Percentiles rank a stretch among this genome's conserved stretches.
phyloP scores from a whole-genome alignment of 225 moss, liverwort and hornwort genomes.

The Marchantia paleacea region DNA sequence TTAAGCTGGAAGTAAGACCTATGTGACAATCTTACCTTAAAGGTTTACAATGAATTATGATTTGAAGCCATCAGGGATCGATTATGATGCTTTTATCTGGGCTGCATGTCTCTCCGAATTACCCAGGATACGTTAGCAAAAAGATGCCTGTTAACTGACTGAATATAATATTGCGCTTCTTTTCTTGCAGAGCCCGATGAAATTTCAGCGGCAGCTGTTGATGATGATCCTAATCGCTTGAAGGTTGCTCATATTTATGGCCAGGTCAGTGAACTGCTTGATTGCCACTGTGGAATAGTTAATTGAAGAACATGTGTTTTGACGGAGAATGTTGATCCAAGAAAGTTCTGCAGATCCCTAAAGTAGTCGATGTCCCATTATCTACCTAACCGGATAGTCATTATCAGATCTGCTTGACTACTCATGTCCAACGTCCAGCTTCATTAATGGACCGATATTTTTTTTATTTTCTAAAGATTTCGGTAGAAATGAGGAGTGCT shows the following conservation, averaged over 20 bases:
- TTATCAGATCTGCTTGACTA: too few relatives aligned
- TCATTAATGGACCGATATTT: too few relatives aligned
- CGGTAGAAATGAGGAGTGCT: too few relatives aligned
- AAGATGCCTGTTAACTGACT: neutral
- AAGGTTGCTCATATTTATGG: conserved; percentile 94
- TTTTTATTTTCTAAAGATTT: too few relatives aligned
- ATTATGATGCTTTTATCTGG: neutral
- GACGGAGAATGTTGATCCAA: too few relatives aligned
- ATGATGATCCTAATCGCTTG: conserved; percentile 76
- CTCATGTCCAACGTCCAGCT: too few relatives aligned
- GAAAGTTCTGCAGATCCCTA: too few relatives aligned
- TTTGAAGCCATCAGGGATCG: neutral
- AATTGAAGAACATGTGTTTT: too few relatives aligned
- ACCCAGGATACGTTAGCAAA: neutral
- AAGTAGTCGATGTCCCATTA: too few relatives aligned
- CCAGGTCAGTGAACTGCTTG: conserved; percentile 44
- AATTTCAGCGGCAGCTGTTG: conserved; percentile 67
- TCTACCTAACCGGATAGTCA: too few relatives aligned
- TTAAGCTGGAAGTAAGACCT: neutral
- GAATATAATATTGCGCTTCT: too few relatives aligned
- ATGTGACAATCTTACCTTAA: neutral
- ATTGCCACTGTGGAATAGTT: neutral
- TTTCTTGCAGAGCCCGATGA: conserved; percentile 63
- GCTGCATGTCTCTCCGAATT: neutral
- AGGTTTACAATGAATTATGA: too few relatives aligned